Base-by-base conservation (phyloP, 495 filamentous ascomycete species). In the Jackrogersella minutella region DNA sequence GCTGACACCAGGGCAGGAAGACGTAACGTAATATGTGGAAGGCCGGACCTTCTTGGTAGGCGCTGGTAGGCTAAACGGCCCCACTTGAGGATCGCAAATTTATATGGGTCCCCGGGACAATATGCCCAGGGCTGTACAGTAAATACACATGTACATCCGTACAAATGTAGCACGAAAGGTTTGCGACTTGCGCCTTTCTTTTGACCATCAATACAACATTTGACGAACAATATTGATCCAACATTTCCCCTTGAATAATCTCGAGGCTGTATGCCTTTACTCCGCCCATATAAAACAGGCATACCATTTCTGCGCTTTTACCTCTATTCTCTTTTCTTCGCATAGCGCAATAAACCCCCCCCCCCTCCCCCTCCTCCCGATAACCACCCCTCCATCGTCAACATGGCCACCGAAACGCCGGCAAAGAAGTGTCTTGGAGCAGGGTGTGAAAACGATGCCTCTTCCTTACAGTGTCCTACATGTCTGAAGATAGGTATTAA, bases 401-500 rank as follows among this genome's bases (percentile, higher is more conserved):
- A 65, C 68, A 85, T 85, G 81, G 58, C 76, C 53, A 72, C 77
- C 10, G 79, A 81, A 78, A 74, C 80, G 1, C 74, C 78, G 5
- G 77, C 79, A 30, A 81, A 88, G 46, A 92, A 90, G 77, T 99
- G 95, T 73, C 79, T 86, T 22, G 92, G 95, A 9, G 80, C 83
- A 34, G 91, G 92, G 69, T 99, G 95, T 80, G 76, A 82, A 5
- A 96, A 97, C 62, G 87, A 92, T 61, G 92, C 92, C 39, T 88
- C 92, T 31, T 80, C 87, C 21, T 79, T 98, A 10, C 93, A 98
- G 75, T 99, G 95, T 80, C 95, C 95, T 22, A 97, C 90, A 44
- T 99, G 95, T 70, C 82, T 97, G 61, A 97, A 93, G 77, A 77
- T 91, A 51, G 93, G 91, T 47, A 79, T 85, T 64, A 93, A 90